Conservation (phyloP, 1,284 basidiomycete species). For the Marasmius tenuissimus region DNA sequence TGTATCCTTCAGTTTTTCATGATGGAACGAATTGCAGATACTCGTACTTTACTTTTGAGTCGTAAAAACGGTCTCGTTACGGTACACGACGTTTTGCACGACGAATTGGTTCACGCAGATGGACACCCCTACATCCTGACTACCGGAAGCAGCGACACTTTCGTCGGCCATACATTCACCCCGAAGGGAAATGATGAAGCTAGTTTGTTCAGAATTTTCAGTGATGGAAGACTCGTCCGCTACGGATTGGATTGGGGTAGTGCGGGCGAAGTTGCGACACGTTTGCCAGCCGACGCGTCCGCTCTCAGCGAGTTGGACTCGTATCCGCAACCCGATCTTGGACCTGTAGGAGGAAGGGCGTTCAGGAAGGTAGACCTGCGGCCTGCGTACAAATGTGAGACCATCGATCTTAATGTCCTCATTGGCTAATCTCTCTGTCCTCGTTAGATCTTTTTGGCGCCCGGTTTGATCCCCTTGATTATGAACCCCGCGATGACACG, state of each 20-base stretch:
- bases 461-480: slow-evolving; percentile 25
- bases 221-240: not conserved
- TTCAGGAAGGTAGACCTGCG: slow-evolving; percentile 48
- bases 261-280: slow-evolving; percentile 3
- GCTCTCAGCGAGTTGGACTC: slow-evolving; percentile 30
- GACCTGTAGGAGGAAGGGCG: slow-evolving; percentile 44
- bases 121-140: slow-evolving; percentile 46
- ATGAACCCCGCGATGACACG: slow-evolving; percentile 30
- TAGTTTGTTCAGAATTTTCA: slow-evolving; percentile 37
- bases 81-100: slow-evolving; percentile 58
- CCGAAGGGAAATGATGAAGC: slow-evolving; percentile 33
- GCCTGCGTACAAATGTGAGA: slow-evolving; percentile 51
- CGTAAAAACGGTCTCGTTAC: slow-evolving; percentile 56
- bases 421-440: slow-evolving; percentile 8
- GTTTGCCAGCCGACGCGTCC: slow-evolving; percentile 43
- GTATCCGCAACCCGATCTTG: slow-evolving; percentile 35
- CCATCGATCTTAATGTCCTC: not conserved
- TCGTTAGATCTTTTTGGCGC: slow-evolving; percentile 38
- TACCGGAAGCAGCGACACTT: slow-evolving; percentile 27
- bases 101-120: slow-evolving; percentile 42
- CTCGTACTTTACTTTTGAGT: slow-evolving; percentile 56
- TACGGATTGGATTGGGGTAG: not conserved
- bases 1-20: not conserved
- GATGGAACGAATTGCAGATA: slow-evolving; percentile 18
- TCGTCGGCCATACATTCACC: slow-evolving; percentile 47